phyloP scores from a whole-genome alignment of 1,284 basidiomycete species.

The Ganoderma leucocontextum region DNA sequence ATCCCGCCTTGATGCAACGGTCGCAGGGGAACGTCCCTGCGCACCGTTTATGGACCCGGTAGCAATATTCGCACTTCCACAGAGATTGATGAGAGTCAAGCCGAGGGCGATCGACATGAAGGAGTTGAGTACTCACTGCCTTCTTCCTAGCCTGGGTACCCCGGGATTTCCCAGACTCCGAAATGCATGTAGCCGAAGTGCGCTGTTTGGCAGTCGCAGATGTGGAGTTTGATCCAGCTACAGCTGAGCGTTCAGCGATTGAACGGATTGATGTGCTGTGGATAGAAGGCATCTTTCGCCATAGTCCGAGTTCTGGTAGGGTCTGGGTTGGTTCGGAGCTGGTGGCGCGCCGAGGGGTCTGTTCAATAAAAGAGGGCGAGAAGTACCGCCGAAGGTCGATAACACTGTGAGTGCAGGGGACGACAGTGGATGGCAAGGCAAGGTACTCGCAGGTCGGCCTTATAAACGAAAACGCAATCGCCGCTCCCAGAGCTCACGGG shows the following conservation, averaged over 20 bases:
- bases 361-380: not conserved
- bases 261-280: not conserved
- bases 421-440: not conserved
- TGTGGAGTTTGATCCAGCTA: not conserved
- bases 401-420: not conserved
- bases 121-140: not conserved
- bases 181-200: not conserved
- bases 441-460: not conserved
- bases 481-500: slow-evolving; percentile 3
- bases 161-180: not conserved
- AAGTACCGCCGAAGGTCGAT: not conserved
- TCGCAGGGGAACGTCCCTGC: not conserved
- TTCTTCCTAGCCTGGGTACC: not conserved
- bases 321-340: not conserved
- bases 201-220: not conserved
- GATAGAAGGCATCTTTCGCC: not conserved
- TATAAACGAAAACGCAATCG: not conserved
- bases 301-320: not conserved
- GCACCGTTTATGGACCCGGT: not conserved
- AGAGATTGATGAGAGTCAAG: not conserved
- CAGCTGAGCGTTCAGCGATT: not conserved
- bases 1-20: not conserved
- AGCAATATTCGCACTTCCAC: slow-evolving; percentile 1
- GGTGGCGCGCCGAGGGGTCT: not conserved
- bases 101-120: not conserved